A percentile compares a stretch with the other conserved stretches of the same genome.
Evolutionary conservation across 345 rosid genomes (phyloP).

Genomic region (Eucalyptus virginea): DNA sequence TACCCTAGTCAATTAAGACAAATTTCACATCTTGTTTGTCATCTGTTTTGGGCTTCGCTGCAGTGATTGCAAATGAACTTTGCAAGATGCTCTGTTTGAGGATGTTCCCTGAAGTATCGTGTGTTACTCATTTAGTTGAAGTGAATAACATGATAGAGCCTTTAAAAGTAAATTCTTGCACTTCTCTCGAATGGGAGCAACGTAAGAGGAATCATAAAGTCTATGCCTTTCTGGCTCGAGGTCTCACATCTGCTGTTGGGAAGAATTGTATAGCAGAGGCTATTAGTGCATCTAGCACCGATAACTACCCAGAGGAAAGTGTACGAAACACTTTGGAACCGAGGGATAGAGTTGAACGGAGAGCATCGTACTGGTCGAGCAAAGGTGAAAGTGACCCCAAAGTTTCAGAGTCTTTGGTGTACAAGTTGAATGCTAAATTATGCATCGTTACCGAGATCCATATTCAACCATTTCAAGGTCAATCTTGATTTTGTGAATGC

Average conservation of each 20-base stretch:
- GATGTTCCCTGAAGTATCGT: slow-evolving; percentile 4
- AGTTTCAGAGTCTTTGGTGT: slow-evolving; percentile 16
- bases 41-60: neutral
- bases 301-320: slow-evolving; percentile 24
- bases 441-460: slow-evolving; percentile 22
- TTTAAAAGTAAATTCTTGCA: neutral
- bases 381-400: slow-evolving; percentile 10
- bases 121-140: neutral
- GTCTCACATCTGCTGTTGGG: slow-evolving; percentile 1
- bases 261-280: slow-evolving; percentile 16
- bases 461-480: slow-evolving; percentile 31
- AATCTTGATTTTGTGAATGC: neutral
- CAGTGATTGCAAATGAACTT: slow-evolving; percentile 16
- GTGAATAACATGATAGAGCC: slow-evolving; percentile 5
- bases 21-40: neutral
- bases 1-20: neutral
- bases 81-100: slow-evolving; percentile 21
- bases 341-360: slow-evolving; percentile 1
- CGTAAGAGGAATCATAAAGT: slow-evolving; percentile 10
- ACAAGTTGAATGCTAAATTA: slow-evolving; percentile 14
- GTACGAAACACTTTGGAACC: slow-evolving; percentile 25
- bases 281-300: slow-evolving; percentile 29
- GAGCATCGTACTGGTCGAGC: slow-evolving; percentile 34
- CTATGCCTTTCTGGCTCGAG: slow-evolving; percentile 22
- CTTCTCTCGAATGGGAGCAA: slow-evolving; percentile 2